phyloP scores from a whole-genome alignment of 805 yeast species.

The Saturnispora quitensis region DNA sequence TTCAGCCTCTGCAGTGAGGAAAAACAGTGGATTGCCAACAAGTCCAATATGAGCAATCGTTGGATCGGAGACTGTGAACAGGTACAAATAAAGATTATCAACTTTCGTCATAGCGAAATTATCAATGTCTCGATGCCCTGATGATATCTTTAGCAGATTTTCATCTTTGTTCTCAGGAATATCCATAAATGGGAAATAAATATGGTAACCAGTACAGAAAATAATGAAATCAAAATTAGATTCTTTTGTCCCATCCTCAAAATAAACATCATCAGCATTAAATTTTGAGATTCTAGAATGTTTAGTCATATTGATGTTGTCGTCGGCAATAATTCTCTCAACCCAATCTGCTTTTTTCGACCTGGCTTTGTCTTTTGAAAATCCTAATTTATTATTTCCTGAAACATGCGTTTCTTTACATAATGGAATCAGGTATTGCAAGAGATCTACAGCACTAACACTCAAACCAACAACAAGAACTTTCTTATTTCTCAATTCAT shows the following conservation, averaged over 20 bases:
- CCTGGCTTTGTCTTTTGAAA: slow-evolving; percentile 1
- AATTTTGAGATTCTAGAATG: slow-evolving; percentile 25
- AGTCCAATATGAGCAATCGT: slow-evolving; percentile 33
- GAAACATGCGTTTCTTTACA: slow-evolving; percentile 14
- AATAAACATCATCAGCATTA: slow-evolving; percentile 22
- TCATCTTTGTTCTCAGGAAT: slow-evolving; percentile 19
- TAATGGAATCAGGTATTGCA: slow-evolving; percentile 31
- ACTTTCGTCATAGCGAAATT: slow-evolving; percentile 12
- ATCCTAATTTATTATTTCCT: not conserved
- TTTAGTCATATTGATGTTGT: slow-evolving; percentile 20
- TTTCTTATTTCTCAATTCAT: slow-evolving; percentile 22
- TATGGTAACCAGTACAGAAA: slow-evolving; percentile 43
- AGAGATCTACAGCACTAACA: slow-evolving; percentile 58
- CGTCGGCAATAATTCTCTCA: slow-evolving; percentile 30
- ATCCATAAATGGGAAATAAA: slow-evolving; percentile 32
- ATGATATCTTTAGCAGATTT: slow-evolving; percentile 18
- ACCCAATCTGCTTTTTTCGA: slow-evolving; percentile 29
- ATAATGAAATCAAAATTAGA: slow-evolving; percentile 31
- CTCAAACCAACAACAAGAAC: slow-evolving; percentile 31
- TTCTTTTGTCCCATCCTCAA: slow-evolving; percentile 27
- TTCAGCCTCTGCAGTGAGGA: slow-evolving; percentile 40
- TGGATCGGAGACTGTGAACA: slow-evolving; percentile 34
- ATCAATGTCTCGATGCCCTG: slow-evolving; percentile 26
- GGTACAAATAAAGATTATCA: slow-evolving; percentile 23
- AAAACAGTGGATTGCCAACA: slow-evolving; percentile 35